These are phyloP conservation scores for Schizophyllum amplum DNA, from an alignment of 1,284 basidiomycete species.

Conservation along the genomic window DNA sequence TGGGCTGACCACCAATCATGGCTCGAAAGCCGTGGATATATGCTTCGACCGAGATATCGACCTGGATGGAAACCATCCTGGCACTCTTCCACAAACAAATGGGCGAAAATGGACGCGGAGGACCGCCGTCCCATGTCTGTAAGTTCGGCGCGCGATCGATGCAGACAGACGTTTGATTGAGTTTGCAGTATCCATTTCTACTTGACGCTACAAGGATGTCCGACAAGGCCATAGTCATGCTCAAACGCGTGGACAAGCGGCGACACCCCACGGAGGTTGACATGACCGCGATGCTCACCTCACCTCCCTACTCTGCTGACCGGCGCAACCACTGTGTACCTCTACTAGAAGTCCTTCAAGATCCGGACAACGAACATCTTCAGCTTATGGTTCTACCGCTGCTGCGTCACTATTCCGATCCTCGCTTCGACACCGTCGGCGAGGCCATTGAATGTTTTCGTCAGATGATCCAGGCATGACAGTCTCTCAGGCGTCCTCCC, in stretches of 20 bases:
- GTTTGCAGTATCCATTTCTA: neutral
- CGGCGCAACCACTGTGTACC: slow-evolving; percentile 21
- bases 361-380: slow-evolving; percentile 8
- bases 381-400: slow-evolving; percentile 25
- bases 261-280: neutral
- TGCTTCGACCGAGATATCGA: slow-evolving; percentile 22
- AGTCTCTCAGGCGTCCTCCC: too few relatives aligned
- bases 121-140: neutral
- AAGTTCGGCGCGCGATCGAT: too few relatives aligned
- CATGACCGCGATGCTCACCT: neutral
- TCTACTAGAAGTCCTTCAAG: slow-evolving; percentile 15
- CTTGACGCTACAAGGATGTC: slow-evolving; percentile 24
- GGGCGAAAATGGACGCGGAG: neutral
- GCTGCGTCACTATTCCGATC: slow-evolving; percentile 16
- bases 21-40: slow-evolving; percentile 16
- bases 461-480: slow-evolving; percentile 17
- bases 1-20: slow-evolving; percentile 1
- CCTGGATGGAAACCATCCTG: slow-evolving; percentile 22
- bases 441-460: slow-evolving; percentile 25
- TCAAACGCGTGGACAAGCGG: slow-evolving; percentile 16
- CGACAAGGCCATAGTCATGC: slow-evolving; percentile 20
- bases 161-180: too few relatives aligned
- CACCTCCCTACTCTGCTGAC: neutral
- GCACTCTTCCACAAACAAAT: slow-evolving; percentile 5
- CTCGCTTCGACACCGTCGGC: slow-evolving; percentile 24